Evolutionary conservation across 306 rosid species (phyloP).

Genomic region (Cucumis cinereus): DNA sequence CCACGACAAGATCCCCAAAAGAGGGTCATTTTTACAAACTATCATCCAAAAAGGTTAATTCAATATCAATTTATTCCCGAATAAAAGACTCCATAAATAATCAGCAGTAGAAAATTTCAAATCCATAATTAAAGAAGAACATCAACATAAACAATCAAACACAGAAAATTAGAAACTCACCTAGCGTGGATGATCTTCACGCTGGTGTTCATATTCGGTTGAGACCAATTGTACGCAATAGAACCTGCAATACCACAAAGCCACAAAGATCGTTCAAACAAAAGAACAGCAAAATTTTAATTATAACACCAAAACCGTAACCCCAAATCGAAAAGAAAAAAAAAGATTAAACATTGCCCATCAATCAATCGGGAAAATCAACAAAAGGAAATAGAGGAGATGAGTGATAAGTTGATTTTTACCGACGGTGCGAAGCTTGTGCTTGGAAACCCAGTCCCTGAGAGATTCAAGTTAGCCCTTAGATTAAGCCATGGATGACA

Average conservation of each 20-base stretch:
- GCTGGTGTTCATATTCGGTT: conserved; percentile 83
- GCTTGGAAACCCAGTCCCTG: conserved; percentile 72
- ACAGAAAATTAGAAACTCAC: conserved; percentile 15
- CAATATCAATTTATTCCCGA: neutral
- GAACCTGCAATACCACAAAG: conserved; percentile 80
- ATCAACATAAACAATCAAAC: neutral
- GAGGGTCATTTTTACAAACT: neutral
- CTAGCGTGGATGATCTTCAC: conserved; percentile 93
- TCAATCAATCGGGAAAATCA: neutral
- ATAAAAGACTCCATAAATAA: neutral
- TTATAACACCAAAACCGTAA: neutral
- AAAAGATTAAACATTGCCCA: neutral
- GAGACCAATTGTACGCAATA: conserved; percentile 93
- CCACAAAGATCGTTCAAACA: conserved; percentile 59
- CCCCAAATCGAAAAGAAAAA: neutral
- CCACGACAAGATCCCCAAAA: neutral
- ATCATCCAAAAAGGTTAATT: neutral
- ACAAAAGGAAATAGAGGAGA: neutral
- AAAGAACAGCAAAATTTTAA: neutral
- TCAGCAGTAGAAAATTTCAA: neutral
- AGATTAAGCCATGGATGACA: conserved; percentile 46
- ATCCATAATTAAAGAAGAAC: neutral
- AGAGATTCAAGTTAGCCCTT: conserved; percentile 45
- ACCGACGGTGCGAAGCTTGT: conserved; percentile 95
- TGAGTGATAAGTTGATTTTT: neutral